Evolutionary conservation across 495 filamentous ascomycete species (phyloP).

Genomic region (Lasiosphaeria ovina): DNA sequence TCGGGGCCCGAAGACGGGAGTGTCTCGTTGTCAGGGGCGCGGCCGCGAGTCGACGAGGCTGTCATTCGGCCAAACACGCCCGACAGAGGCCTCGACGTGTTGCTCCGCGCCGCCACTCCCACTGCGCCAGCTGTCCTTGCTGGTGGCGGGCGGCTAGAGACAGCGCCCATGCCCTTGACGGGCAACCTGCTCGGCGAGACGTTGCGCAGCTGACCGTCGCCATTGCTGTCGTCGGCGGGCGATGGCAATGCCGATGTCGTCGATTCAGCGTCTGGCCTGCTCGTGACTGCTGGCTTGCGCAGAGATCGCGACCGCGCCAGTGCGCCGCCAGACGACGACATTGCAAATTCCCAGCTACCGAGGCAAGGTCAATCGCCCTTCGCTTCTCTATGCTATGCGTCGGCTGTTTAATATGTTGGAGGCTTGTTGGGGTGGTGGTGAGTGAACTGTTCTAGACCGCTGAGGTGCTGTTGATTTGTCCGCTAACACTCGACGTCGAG

Average conservation of each 20-base stretch:
- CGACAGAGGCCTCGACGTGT: slow-evolving; percentile 8
- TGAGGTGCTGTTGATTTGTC: too few relatives aligned
- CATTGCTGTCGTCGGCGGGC: slow-evolving; percentile 4
- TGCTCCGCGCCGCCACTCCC: background rate
- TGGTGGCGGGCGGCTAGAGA: slow-evolving; percentile 1
- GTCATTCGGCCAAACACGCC: slow-evolving; percentile 8
- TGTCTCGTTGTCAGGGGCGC: background rate
- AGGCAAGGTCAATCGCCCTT: background rate
- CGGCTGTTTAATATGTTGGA: too few relatives aligned
- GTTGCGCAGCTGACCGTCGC: slow-evolving; percentile 19
- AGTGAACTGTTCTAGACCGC: too few relatives aligned
- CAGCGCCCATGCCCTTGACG: slow-evolving; percentile 31
- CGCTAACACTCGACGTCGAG: too few relatives aligned
- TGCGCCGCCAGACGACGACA: slow-evolving; percentile 28
- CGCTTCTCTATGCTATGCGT: background rate
- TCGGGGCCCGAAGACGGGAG: too few relatives aligned
- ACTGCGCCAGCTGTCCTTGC: slow-evolving; percentile 3
- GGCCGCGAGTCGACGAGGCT: background rate
- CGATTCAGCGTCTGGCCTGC: background rate
- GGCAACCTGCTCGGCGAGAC: slow-evolving; percentile 50
- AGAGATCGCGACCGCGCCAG: slow-evolving; percentile 46
- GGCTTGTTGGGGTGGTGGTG: too few relatives aligned
- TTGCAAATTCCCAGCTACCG: background rate
- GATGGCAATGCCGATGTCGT: too few relatives aligned
- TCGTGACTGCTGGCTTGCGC: slow-evolving; percentile 33